phyloP scores from a whole-genome alignment of 805 yeast genomes.

The Cyberlindnera subsufficiens region DNA sequence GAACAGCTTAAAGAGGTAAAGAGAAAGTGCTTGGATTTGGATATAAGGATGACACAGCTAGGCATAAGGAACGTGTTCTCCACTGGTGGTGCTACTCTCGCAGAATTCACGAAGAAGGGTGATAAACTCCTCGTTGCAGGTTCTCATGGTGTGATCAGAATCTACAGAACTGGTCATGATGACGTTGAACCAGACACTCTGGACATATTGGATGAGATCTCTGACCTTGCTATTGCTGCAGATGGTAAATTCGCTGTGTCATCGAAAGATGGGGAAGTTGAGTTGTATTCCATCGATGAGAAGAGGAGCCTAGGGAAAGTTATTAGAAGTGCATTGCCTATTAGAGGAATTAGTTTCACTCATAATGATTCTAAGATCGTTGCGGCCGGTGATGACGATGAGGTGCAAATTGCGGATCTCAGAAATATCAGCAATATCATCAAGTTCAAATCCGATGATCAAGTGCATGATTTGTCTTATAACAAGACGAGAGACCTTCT shows the following conservation, averaged over 20 bases:
- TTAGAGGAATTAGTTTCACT: slow-evolving; percentile 50
- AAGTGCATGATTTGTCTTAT: slow-evolving; percentile 49
- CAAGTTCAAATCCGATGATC: slow-evolving; percentile 42
- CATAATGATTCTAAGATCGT: slow-evolving; percentile 55
- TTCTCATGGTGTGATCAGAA: slow-evolving; percentile 17
- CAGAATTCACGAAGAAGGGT: slow-evolving; percentile 14
- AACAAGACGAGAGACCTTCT: slow-evolving; percentile 50
- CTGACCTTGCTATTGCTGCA: slow-evolving; percentile 12
- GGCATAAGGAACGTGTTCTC: slow-evolving; percentile 18
- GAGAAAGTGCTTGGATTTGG: not conserved
- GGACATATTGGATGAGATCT: slow-evolving; percentile 18
- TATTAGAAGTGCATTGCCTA: slow-evolving; percentile 23
- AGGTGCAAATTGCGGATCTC: slow-evolving; percentile 43
- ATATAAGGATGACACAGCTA: slow-evolving; percentile 9
- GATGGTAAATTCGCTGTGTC: slow-evolving; percentile 18
- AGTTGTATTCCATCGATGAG: slow-evolving; percentile 16
- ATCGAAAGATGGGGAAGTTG: slow-evolving; percentile 21
- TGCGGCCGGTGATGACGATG: slow-evolving; percentile 65
- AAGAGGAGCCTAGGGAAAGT: slow-evolving; percentile 8
- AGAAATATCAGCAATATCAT: slow-evolving; percentile 22
- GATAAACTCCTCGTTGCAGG: slow-evolving; percentile 20
- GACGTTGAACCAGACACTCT: slow-evolving; percentile 21
- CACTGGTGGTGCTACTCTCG: slow-evolving; percentile 19
- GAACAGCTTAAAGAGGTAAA: not conserved
- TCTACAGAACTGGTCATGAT: slow-evolving; percentile 15